Conservation (phyloP, 2,329 filamentous ascomycete genomes). For the Fusarium duplospermum region DNA sequence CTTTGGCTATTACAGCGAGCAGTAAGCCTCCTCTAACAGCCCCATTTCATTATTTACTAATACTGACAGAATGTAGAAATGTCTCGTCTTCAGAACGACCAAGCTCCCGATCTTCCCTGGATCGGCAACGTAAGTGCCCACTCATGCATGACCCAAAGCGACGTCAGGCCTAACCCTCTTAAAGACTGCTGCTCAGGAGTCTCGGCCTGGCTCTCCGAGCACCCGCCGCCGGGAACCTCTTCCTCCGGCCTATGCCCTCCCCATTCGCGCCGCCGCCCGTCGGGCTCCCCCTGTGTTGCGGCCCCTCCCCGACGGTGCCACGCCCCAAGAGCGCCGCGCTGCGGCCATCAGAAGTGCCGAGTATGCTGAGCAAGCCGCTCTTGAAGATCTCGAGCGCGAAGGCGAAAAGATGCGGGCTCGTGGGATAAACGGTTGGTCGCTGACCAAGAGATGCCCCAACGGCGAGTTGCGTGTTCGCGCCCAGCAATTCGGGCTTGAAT, state of each 20-base stretch:
- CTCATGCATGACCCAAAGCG: neutral
- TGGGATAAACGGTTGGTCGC: constrained; percentile 12
- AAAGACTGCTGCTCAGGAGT: neutral
- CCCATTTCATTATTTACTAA: too few relatives aligned
- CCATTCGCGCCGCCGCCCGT: neutral
- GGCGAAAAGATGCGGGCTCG: neutral
- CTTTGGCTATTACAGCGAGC: neutral
- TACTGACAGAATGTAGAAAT: neutral
- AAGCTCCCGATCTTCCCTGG: neutral
- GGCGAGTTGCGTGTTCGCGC: neutral
- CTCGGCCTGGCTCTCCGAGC: neutral
- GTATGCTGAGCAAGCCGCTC: neutral
- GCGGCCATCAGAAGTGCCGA: neutral
- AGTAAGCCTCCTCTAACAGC: neutral
- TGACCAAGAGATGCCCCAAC: neutral
- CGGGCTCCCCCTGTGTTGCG: neutral
- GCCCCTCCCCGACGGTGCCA: neutral
- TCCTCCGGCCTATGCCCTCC: neutral
- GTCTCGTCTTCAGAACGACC: neutral
- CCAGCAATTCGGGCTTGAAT: neutral
- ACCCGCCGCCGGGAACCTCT: neutral
- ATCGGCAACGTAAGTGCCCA: neutral
- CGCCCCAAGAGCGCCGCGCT: neutral
- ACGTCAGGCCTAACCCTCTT: neutral
- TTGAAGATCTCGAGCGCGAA: neutral